Evolutionary conservation across 148 eudicot species (phyloP), one percentile per base, ranked within the genome.

Genomic region (Rhododendron kiyosumense): DNA sequence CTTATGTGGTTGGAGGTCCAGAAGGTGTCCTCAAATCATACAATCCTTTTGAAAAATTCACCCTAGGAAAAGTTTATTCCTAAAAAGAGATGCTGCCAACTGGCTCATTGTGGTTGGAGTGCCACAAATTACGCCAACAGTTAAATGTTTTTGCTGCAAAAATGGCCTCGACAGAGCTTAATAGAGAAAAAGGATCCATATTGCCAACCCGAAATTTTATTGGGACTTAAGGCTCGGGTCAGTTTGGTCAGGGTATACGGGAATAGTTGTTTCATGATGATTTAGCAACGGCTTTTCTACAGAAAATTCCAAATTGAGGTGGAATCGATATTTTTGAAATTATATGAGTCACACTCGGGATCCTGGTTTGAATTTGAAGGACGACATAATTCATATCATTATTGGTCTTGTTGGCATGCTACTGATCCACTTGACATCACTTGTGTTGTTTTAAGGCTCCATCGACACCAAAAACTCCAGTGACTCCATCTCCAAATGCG

Each of bases 401-500:
- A 22, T 28, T 71, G 41, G 5, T 71, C 38, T 14, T 32, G 76
- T 71, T 71, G 38, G 38, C 20, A 32, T 30, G 22, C 36, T 71
- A 71, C 22, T 32, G 3, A 4, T 67, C 4, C 38, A 14, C 9
- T 71, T 71, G 76, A 5, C 22, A 12, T 30, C 32, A 71, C 32
- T 71, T 71, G 38, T 32, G 36, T 71, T 13, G 41, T 14, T 71
- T 32, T 32, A 14, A 65, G 76, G 38, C 76, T 71, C 38, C 41
- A 71, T 71, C 90, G 48, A 38, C 79, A 76, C 81, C 91, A 12
- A 30, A 85, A 13, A 79, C 87, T 83, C 88, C 94, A 4, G 30
- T 28, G 59, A 84, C 90, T 59, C 89, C 94, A 24, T 82, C 94
- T 6, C 90, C 94, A 20, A 88, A 30, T 81, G 74, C 88, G 87